Conservation (phyloP, 2,329 filamentous ascomycete species). For the Eutypa lata region DNA sequence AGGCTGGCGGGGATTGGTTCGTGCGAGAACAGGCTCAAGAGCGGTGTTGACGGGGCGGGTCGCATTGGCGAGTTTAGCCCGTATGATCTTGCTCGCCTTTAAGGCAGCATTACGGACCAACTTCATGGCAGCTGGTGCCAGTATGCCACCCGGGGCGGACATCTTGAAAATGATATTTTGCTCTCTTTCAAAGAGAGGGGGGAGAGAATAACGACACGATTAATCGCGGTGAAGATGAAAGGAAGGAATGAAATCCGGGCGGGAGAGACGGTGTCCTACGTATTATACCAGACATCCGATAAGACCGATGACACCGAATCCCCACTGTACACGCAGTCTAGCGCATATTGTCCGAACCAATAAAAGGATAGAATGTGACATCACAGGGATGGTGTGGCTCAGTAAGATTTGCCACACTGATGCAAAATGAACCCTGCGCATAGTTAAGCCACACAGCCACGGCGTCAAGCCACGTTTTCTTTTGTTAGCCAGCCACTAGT, state of each 20-base stretch:
- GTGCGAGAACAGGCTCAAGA: slow-evolving; percentile 44
- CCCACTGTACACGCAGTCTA: no score
- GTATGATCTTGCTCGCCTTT: slow-evolving; percentile 49
- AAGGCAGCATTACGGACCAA: slow-evolving; percentile 50
- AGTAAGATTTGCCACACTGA: no score
- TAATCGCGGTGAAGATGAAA: slow-evolving; percentile 5
- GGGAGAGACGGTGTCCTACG: neutral
- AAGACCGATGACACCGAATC: neutral
- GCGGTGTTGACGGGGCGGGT: slow-evolving; percentile 43
- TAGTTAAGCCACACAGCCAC: no score
- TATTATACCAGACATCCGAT: neutral
- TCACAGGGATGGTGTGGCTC: no score
- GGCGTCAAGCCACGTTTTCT: no score
- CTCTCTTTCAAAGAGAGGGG: slow-evolving; percentile 14
- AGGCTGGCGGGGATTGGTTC: slow-evolving; percentile 44
- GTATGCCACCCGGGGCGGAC: slow-evolving; percentile 54
- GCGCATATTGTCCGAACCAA: no score
- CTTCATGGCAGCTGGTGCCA: slow-evolving; percentile 54
- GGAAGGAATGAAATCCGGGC: neutral
- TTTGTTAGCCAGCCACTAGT: no score
- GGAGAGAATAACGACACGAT: slow-evolving; percentile 6
- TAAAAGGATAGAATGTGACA: no score
- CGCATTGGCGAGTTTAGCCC: slow-evolving; percentile 45
- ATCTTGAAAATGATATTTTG: slow-evolving; percentile 39
- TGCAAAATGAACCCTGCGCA: no score